Evolutionary conservation across 805 yeast species (phyloP).

Genomic region (Lachancea meyersii): DNA sequence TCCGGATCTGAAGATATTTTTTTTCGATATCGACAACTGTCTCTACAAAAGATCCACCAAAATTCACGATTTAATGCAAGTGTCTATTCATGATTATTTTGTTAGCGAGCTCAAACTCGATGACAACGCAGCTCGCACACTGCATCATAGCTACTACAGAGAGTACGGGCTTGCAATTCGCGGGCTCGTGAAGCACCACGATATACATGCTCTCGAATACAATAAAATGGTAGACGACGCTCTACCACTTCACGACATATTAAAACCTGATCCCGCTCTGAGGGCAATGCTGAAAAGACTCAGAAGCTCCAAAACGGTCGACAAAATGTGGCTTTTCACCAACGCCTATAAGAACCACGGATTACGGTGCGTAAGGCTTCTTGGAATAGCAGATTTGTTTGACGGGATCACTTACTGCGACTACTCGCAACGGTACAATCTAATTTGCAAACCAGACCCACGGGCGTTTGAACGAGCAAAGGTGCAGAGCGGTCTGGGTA

Average conservation of each 20-base stretch:
- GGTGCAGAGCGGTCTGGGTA: conserved; percentile 42
- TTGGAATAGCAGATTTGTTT: conserved; percentile 88
- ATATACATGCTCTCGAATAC: conserved; percentile 82
- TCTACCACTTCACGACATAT: conserved; percentile 73
- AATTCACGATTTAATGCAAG: conserved; percentile 85
- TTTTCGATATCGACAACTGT: conserved; percentile 92
- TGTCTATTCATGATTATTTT: conserved; percentile 75
- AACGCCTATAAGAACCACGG: conserved; percentile 94
- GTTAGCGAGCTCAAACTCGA: conserved; percentile 52
- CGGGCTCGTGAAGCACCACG: conserved; percentile 61
- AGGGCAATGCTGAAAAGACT: conserved; percentile 47
- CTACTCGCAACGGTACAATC: conserved; percentile 54
- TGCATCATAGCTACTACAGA: conserved; percentile 72
- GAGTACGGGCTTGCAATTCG: conserved; percentile 91
- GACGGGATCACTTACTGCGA: conserved; percentile 95
- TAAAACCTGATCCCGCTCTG: conserved; percentile 53
- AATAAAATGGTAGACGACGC: conserved; percentile 88
- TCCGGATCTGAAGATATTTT: conserved; percentile 43
- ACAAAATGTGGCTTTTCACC: conserved; percentile 84
- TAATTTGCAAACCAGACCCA: conserved; percentile 86
- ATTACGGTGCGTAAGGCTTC: conserved; percentile 62
- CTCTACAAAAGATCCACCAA: conserved; percentile 66
- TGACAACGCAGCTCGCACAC: conserved; percentile 65
- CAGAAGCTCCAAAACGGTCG: conserved; percentile 44
- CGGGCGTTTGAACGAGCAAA: conserved; percentile 61